A percentile compares a stretch with the other conserved stretches of the same genome.
These are phyloP conservation scores for Lentinula lateritia DNA, from an alignment of 768 basidiomycete species.

Conservation along the genomic window DNA sequence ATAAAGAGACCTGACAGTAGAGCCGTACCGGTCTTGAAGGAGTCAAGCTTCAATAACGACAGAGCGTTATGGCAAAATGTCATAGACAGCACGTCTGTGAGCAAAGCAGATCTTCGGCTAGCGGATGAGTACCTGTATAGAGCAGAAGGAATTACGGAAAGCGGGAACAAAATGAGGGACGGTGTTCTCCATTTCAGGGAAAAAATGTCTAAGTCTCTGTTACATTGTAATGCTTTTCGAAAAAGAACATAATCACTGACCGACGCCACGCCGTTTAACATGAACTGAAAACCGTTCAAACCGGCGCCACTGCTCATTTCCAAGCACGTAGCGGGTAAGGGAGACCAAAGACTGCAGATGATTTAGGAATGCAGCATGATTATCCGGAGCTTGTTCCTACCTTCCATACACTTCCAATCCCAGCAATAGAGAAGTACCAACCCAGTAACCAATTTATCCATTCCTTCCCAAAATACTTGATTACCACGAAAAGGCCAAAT, in stretches of 20 bases:
- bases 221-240: slow-evolving; percentile 4
- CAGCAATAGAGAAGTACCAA: slow-evolving; percentile 67
- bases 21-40: slow-evolving; percentile 81
- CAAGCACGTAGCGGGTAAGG: slow-evolving; percentile 42
- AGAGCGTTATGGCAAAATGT: slow-evolving; percentile 82
- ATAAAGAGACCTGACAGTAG: slow-evolving; percentile 82
- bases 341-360: slow-evolving; percentile 43
- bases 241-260: slow-evolving; percentile 25
- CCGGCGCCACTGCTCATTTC: slow-evolving; percentile 49
- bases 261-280: slow-evolving; percentile 38
- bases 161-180: slow-evolving; percentile 47
- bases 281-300: slow-evolving; percentile 43
- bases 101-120: slow-evolving; percentile 53
- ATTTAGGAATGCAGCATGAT: slow-evolving; percentile 6
- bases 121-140: slow-evolving; percentile 48
- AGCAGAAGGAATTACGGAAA: slow-evolving; percentile 59
- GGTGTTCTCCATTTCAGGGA: slow-evolving; percentile 52
- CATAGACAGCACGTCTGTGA: slow-evolving; percentile 73
- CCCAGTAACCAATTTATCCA: slow-evolving; percentile 82
- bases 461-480: slow-evolving; percentile 72
- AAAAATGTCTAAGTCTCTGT: slow-evolving; percentile 13
- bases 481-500: slow-evolving; percentile 60
- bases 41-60: slow-evolving; percentile 77
- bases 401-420: slow-evolving; percentile 65
- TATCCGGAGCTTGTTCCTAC: slow-evolving; percentile 27